Evolutionary conservation across 2,329 filamentous ascomycete genomes (phyloP).

Genomic region (Emericellopsis atlantica): DNA sequence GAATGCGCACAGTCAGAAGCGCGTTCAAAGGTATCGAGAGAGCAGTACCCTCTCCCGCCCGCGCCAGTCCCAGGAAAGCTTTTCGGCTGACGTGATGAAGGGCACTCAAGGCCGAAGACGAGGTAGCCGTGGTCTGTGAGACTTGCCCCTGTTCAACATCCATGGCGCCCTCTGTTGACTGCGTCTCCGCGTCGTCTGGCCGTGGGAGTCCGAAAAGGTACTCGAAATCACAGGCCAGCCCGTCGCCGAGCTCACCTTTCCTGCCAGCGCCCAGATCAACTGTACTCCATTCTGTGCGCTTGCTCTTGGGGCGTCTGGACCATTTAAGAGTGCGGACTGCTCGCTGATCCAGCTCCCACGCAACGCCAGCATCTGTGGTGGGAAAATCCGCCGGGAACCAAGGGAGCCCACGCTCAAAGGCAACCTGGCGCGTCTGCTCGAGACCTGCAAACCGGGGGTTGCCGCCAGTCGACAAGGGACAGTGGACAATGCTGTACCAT

Average conservation of each 20-base stretch:
- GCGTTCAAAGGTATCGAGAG: constrained; percentile 18
- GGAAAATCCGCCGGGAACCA: constrained; percentile 85
- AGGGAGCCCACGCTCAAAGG: constrained; percentile 64
- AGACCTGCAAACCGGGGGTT: constrained; percentile 77
- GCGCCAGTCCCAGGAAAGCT: constrained; percentile 5
- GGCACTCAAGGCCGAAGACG: constrained; percentile 5
- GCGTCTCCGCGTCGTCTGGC: constrained; percentile 6
- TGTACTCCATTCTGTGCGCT: constrained; percentile 61
- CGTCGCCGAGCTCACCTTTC: constrained; percentile 72
- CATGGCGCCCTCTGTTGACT: constrained; percentile 12
- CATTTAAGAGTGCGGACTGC: constrained; percentile 66
- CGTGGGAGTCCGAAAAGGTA: constrained; percentile 34
- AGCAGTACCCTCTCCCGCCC: constrained; percentile 2
- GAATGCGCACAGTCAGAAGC: constrained; percentile 52
- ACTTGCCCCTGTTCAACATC: constrained; percentile 12
- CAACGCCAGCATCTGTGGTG: constrained; percentile 64
- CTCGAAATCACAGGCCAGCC: constrained; percentile 78
- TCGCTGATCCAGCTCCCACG: constrained; percentile 59
- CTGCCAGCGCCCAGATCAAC: constrained; percentile 61
- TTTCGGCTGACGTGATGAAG: not conserved
- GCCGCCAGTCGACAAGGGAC: constrained; percentile 64
- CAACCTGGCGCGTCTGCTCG: constrained; percentile 64
- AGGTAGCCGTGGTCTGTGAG: not conserved
- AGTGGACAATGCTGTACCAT: constrained; percentile 80
- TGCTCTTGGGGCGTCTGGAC: constrained; percentile 70